Conservation (phyloP, 2,329 filamentous ascomycete genomes). For the Lizonia empirigonia region DNA sequence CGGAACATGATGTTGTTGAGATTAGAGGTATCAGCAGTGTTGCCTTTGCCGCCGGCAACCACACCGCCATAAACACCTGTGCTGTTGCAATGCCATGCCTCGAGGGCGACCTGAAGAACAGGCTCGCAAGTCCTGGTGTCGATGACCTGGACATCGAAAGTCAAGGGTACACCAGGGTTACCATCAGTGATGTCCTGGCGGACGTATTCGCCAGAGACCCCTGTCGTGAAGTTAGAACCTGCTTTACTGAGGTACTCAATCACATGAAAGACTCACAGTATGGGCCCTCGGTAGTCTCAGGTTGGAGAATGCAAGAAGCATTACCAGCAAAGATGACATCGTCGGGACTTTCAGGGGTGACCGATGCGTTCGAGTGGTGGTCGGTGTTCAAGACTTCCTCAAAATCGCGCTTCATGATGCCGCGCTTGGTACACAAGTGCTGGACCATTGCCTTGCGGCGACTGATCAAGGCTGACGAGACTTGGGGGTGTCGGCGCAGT, state of each 20-base stretch:
- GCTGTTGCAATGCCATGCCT: conserved; percentile 52
- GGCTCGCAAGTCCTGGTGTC: conserved; percentile 59
- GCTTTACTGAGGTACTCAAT: neutral
- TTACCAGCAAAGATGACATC: conserved; percentile 30
- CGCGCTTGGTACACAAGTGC: conserved; percentile 41
- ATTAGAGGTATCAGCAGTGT: conserved; percentile 31
- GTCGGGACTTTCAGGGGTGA: conserved; percentile 22
- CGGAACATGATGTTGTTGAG: conserved; percentile 49
- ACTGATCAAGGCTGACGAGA: conserved; percentile 42
- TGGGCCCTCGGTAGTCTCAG: conserved; percentile 32
- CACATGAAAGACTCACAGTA: conserved; percentile 46
- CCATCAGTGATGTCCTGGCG: conserved; percentile 54
- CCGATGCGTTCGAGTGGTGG: conserved; percentile 28
- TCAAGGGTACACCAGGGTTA: conserved; percentile 54
- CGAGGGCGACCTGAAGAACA: conserved; percentile 53
- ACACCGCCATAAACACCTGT: conserved; percentile 55
- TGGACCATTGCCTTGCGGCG: conserved; percentile 48
- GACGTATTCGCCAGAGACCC: conserved; percentile 53
- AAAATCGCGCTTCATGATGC: conserved; percentile 21
- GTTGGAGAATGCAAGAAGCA: conserved; percentile 30
- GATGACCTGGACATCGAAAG: conserved; percentile 58
- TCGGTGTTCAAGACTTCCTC: conserved; percentile 27
- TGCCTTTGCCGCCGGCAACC: conserved; percentile 47
- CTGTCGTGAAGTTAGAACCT: neutral
- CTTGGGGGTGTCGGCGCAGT: conserved; percentile 47